Base-by-base conservation (phyloP, 108 stramenopile species). In the Skeletonema menzelii region DNA sequence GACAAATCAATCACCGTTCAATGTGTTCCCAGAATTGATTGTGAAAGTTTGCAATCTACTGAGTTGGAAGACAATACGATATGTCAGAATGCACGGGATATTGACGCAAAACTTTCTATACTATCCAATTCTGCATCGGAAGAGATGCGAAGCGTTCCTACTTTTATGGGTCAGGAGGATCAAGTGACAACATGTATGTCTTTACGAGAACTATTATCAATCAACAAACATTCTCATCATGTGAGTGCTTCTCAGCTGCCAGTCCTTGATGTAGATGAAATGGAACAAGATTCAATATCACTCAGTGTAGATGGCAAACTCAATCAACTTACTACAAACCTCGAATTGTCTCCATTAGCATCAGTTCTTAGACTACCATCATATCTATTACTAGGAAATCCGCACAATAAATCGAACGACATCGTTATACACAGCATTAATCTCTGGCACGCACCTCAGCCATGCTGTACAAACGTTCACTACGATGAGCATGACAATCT, bases 131-230 rank as follows among this genome's bases (percentile, higher is more conserved):
- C 15, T 77, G 24, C 47, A 0, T 10, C n/a, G 47, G 38, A 22
- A 60, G 30, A 3, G 32, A 37, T 20, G 62, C 4, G 46, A 3
- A 44, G 28, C 27, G 34, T 74, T 17, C 75, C 79, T 12, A 69
- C 65, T 11, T 81, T 81, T 32, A 72, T 76, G 70, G 80, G 80
- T 27, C 80, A 81, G 49, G 80, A 81, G 61, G 75, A 81, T 69
- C 80, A 81, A 56, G 20, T 81, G 0, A 76, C 80, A 13, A 70
- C 70, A 34, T 53, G 72, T 59, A 71, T 81, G 75, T 38, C 70
- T 5, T 42, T 81, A 19, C 64, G 61, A 60, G 75, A 81, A 8
- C 11, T 53, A 69, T 26, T 27, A 72, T 66, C 47, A 27, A 64
- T 28, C 56, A 70, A 73, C 24, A 55, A 17, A 60, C 7, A 20